phyloP scores from a whole-genome alignment of 2,329 filamentous ascomycete genomes.

The Diaporthe humulicola region DNA sequence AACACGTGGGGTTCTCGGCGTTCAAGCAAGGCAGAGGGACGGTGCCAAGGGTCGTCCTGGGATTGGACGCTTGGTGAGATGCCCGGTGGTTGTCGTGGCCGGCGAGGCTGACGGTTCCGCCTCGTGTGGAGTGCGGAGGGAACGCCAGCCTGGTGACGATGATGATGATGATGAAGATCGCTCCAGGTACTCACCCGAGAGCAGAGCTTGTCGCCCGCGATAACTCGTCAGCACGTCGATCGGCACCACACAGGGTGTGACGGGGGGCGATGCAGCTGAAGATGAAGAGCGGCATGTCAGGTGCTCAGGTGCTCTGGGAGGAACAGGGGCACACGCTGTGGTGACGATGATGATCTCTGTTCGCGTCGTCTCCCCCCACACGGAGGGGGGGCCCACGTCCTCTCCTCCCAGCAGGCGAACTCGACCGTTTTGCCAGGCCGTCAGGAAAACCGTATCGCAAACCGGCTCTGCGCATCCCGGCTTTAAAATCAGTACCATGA shows the following conservation, averaged over 20 bases:
- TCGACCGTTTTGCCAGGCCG: background rate
- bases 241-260: background rate
- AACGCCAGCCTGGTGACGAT: constrained; percentile 6
- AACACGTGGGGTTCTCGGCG: constrained; percentile 14
- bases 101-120: constrained; percentile 12
- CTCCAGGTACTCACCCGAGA: background rate
- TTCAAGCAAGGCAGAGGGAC: background rate
- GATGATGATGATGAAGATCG: background rate
- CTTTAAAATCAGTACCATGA: constrained; percentile 19
- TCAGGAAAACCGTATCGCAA: background rate
- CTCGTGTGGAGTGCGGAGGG: constrained; percentile 10
- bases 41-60: background rate
- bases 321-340: background rate
- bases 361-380: background rate
- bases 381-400: background rate
- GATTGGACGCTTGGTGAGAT: background rate
- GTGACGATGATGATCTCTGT: constrained; percentile 13
- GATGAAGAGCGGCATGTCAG: constrained; percentile 25
- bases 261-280: background rate
- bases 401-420: background rate
- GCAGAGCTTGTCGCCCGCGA: background rate
- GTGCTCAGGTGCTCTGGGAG: constrained; percentile 9
- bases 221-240: constrained; percentile 12
- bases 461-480: constrained; percentile 4
- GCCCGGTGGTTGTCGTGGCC: background rate